phyloP scores from a whole-genome alignment of 164 flowering plant species.

The Aristolochia contorta region DNA sequence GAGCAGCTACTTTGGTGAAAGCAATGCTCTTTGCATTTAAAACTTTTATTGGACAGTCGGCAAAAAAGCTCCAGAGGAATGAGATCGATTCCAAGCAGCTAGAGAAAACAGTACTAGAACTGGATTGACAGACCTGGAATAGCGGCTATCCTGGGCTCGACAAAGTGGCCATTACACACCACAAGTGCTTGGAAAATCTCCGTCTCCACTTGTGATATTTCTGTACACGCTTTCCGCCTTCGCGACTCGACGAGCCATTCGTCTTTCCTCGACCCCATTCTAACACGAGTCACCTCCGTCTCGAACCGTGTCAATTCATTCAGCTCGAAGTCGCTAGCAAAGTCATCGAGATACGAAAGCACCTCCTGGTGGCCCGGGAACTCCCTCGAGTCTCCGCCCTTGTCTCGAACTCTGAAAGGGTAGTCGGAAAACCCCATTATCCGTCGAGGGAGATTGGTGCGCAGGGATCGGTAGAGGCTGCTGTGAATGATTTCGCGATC shows the following conservation, averaged over 20 bases:
- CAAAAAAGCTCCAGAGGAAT: no score
- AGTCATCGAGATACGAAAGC: slow-evolving; percentile 42
- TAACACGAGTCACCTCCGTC: slow-evolving; percentile 45
- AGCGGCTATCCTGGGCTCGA: slow-evolving; percentile 44
- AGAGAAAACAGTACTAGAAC: no score
- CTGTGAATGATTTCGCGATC: slow-evolving; percentile 40
- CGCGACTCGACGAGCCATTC: slow-evolving; percentile 40
- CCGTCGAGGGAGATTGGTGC: slow-evolving; percentile 72
- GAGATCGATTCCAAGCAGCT: no score
- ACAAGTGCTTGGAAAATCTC: slow-evolving; percentile 48
- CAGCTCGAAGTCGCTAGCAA: slow-evolving; percentile 37
- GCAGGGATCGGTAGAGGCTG: slow-evolving; percentile 72
- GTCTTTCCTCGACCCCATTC: slow-evolving; percentile 27
- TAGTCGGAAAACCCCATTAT: slow-evolving; percentile 65
- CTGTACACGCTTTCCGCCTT: slow-evolving; percentile 1
- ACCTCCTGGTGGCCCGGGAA: slow-evolving; percentile 79
- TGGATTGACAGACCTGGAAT: slow-evolving; percentile 29
- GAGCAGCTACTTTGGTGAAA: no score
- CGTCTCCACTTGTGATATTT: not conserved
- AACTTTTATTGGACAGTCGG: no score
- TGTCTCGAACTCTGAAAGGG: slow-evolving; percentile 34
- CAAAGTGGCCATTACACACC: slow-evolving; percentile 45
- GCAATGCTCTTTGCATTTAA: no score
- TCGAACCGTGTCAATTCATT: slow-evolving; percentile 44
- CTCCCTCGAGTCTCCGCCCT: slow-evolving; percentile 50